Evolutionary conservation across 139 green algal species (phyloP).

Genomic region (Closterium sp.): DNA sequence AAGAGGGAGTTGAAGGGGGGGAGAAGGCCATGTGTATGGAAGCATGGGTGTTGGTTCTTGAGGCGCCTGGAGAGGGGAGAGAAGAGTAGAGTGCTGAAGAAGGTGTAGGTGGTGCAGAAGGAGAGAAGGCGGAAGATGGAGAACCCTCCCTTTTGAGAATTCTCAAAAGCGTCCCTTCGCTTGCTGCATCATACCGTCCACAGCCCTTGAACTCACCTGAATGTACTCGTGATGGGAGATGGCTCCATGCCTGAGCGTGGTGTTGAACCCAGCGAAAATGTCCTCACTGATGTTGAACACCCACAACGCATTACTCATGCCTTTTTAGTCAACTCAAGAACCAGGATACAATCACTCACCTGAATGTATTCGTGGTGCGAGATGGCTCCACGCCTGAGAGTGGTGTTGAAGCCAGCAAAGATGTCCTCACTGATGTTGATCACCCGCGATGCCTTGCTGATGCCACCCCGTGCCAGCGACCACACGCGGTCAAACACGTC

Average conservation of each 20-base stretch:
- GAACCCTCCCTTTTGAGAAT: too few relatives aligned
- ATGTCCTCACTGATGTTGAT: slow-evolving; percentile 53
- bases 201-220: too few relatives aligned
- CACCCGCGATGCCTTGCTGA: slow-evolving; percentile 47
- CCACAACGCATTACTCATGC: slow-evolving; percentile 44
- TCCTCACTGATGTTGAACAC: slow-evolving; percentile 49
- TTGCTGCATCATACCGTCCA: too few relatives aligned
- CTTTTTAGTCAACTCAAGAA: too few relatives aligned
- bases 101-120: too few relatives aligned
- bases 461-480: slow-evolving; percentile 36
- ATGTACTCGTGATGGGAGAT: slow-evolving; percentile 68
- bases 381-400: slow-evolving; percentile 69
- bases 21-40: background rate
- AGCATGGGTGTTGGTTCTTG: too few relatives aligned
- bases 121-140: too few relatives aligned
- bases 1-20: background rate
- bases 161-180: too few relatives aligned
- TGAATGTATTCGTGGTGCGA: slow-evolving; percentile 85
- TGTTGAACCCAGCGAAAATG: slow-evolving; percentile 66
- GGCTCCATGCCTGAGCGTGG: slow-evolving; percentile 68
- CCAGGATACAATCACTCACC: background rate
- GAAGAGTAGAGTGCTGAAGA: too few relatives aligned
- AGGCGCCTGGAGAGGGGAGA: too few relatives aligned
- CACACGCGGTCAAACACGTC: slow-evolving; percentile 51
- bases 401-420: slow-evolving; percentile 69